Evolutionary conservation across 2,329 filamentous ascomycete genomes (phyloP).

Genomic region (Colletotrichum nymphaeae): DNA sequence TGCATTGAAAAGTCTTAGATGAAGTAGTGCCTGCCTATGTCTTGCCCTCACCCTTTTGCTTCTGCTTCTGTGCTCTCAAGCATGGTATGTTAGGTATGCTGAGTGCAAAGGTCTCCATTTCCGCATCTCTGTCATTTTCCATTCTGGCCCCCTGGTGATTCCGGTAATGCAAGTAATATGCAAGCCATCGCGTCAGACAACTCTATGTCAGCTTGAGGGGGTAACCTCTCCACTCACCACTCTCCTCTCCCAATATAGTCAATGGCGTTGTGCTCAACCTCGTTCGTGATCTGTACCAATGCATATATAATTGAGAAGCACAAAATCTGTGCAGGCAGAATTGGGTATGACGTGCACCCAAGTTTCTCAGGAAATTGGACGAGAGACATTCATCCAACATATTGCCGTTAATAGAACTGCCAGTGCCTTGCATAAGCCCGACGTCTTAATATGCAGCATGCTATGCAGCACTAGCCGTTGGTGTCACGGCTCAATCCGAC

Average conservation of each 20-base stretch:
- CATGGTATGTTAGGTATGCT: background rate
- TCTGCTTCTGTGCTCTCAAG: background rate
- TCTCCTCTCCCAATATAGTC: background rate
- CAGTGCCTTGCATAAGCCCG: conserved; percentile 28
- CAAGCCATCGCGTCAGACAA: conserved; percentile 10
- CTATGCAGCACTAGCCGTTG: conserved; percentile 6
- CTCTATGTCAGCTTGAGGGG: background rate
- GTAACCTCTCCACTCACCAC: background rate
- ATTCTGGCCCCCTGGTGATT: background rate
- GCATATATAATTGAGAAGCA: background rate
- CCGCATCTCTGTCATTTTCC: background rate
- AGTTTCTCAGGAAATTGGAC: background rate
- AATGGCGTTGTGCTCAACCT: background rate
- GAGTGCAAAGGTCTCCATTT: background rate
- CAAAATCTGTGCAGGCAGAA: background rate
- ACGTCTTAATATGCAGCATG: conserved; percentile 18
- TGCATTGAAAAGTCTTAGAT: background rate
- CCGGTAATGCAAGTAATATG: conserved; percentile 20
- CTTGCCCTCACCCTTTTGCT: background rate
- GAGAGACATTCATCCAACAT: background rate
- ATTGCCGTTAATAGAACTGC: background rate
- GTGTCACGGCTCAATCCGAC: conserved; percentile 11
- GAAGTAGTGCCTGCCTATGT: background rate
- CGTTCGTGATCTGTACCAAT: background rate
- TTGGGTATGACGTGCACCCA: background rate